Evolutionary conservation across 2,329 filamentous ascomycete species (phyloP).

Genomic region (Trichoderma atroviride): DNA sequence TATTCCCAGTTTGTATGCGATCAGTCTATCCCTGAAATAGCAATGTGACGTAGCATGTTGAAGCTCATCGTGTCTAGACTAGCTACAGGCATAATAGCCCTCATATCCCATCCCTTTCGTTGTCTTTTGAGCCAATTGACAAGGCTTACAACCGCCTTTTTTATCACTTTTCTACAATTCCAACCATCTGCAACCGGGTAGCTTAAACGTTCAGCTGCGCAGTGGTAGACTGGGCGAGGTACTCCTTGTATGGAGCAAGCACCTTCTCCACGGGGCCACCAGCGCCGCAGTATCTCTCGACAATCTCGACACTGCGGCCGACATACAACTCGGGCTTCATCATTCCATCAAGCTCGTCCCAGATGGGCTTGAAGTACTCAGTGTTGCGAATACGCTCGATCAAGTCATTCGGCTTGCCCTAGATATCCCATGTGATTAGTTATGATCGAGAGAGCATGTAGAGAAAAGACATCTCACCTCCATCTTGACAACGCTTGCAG

Average conservation of each 20-base stretch:
- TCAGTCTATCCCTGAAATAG: not conserved
- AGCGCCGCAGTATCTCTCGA: constrained; percentile 49
- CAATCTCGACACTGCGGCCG: constrained; percentile 50
- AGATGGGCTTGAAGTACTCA: constrained; percentile 75
- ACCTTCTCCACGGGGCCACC: constrained; percentile 45
- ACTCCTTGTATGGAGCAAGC: constrained; percentile 32
- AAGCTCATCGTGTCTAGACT: not conserved
- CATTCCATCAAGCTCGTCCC: constrained; percentile 68
- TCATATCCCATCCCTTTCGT: not conserved
- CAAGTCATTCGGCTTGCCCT: constrained; percentile 78
- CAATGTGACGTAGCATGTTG: not conserved
- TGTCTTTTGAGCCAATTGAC: not conserved
- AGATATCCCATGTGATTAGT: constrained; percentile 36
- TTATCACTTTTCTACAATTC: not conserved
- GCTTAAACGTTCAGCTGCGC: constrained; percentile 25
- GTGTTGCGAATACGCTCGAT: constrained; percentile 73
- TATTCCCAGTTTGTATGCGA: not conserved
- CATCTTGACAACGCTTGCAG: constrained; percentile 60
- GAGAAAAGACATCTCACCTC: constrained; percentile 34
- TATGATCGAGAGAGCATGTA: constrained; percentile 52
- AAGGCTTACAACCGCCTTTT: not conserved
- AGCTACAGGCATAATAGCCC: not conserved
- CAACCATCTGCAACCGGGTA: not conserved
- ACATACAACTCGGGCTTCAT: constrained; percentile 61
- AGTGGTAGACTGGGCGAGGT: not conserved